Evolutionary conservation across 164 flowering plant species (phyloP).

Genomic region (Warburgia ugandensis): DNA sequence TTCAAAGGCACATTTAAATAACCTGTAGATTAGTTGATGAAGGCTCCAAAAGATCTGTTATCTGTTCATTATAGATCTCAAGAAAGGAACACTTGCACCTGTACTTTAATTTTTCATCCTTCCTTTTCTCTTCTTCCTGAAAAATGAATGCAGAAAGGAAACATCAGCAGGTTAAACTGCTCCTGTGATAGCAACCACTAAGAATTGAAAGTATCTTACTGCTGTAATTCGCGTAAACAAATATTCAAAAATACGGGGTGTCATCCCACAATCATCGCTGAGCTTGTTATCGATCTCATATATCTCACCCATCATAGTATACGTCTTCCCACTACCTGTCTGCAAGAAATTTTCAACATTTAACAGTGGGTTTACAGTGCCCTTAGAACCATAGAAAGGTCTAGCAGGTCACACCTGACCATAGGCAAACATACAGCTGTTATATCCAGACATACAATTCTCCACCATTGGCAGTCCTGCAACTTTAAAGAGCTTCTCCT

Average conservation of each 20-base stretch:
- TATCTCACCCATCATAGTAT: slow-evolving; percentile 95
- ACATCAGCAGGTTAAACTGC: not conserved
- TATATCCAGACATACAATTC: slow-evolving; percentile 93
- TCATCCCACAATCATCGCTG: slow-evolving; percentile 64
- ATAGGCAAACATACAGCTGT: slow-evolving; percentile 94
- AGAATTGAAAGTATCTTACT: slow-evolving; percentile 23
- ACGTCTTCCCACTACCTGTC: slow-evolving; percentile 98
- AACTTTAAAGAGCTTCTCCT: slow-evolving; percentile 79
- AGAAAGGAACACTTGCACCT: slow-evolving; percentile 90
- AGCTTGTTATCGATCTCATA: slow-evolving; percentile 40
- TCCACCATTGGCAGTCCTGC: slow-evolving; percentile 93
- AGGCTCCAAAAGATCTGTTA: slow-evolving; percentile 87
- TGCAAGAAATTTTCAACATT: slow-evolving; percentile 26
- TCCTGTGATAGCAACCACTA: not conserved
- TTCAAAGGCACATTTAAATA: slow-evolving; percentile 10
- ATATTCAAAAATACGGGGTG: slow-evolving; percentile 80
- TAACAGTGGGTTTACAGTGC: slow-evolving; percentile 1
- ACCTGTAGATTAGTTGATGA: slow-evolving; percentile 79
- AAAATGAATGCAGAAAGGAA: not conserved
- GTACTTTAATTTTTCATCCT: slow-evolving; percentile 59
- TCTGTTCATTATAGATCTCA: slow-evolving; percentile 94
- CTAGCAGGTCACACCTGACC: slow-evolving; percentile 59
- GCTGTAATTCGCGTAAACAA: slow-evolving; percentile 53
- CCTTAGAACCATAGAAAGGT: slow-evolving; percentile 1
- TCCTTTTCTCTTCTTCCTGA: slow-evolving; percentile 71